Base-by-base conservation (phyloP, 176 grass and related monocot species). In the Oryza officinalis region DNA sequence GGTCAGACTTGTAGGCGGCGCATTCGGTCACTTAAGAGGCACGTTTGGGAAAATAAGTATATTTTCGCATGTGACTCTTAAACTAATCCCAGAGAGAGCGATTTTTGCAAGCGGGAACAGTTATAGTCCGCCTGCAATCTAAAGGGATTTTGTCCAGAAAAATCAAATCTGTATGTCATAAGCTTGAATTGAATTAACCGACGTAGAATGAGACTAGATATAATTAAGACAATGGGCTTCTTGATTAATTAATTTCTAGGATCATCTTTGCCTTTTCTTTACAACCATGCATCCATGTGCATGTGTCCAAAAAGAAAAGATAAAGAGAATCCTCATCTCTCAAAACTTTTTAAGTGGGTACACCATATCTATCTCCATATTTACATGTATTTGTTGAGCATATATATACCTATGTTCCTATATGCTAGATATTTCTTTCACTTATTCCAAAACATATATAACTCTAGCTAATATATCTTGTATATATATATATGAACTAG, bases 261-360 rank as follows among this genome's bases (percentile, higher is more conserved):
- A 76, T 27, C 78, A 85, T 90, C 77, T 90, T 78, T 80, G 57
- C 28, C 73, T 75, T 71, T 77, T 88, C 72, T 87, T 87, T 75
- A 63, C 74, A 89, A 4, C 22, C 60, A 50, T 77, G 28, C 38
- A 8, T 5, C 20, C 54, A 23, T 23, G 6, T 60, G 54, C 54
- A 60, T 60, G 54, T 10, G 6, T 23, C 17, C 12, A 67, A 35
- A 23, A 89, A 89, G 66, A 89, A 84, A 78, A 52, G 50, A 65
- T 82, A 17, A 84, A 90, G 80, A 93, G 46, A 90, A 87, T 68
- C 73, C 71, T 68, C 14, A 60, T 86, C 61, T 86, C 61, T 66
- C 80, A 72, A 82, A 87, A 84, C 66, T 84, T 26, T 41, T 41
- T 11, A 41, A 25, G 17, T 18, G 52, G 10, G 31, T 57, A 76